Evolutionary conservation across 1,284 basidiomycete genomes (phyloP).

Genomic region (Xanthoconium separans): DNA sequence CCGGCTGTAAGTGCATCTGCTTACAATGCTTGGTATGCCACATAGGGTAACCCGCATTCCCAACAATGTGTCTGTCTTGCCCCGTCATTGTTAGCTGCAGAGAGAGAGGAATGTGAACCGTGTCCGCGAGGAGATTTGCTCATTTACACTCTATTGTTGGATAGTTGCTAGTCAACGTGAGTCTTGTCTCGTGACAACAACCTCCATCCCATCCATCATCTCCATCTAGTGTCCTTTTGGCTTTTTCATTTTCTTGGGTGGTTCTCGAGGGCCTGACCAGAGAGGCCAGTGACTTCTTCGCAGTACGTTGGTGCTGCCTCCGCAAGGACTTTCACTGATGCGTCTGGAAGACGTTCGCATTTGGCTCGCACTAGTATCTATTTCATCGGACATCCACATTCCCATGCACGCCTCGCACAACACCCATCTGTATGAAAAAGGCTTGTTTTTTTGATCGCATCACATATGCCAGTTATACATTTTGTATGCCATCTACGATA

Average conservation of each 20-base stretch:
- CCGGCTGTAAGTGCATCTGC: conserved; percentile 29
- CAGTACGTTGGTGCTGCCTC: conserved; percentile 3
- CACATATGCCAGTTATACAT: conserved; percentile 5
- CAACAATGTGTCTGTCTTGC: conserved; percentile 9
- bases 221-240: conserved; percentile 21
- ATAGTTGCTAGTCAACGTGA: conserved; percentile 26
- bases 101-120: conserved; percentile 7
- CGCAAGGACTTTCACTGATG: conserved; percentile 6
- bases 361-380: conserved; percentile 23
- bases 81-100: conserved; percentile 21
- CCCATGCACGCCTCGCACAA: conserved; percentile 24
- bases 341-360: not conserved
- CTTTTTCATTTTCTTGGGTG: conserved; percentile 21
- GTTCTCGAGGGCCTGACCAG: conserved; percentile 25
- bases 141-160: conserved; percentile 22
- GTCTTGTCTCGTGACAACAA: not conserved
- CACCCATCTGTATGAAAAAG: conserved; percentile 19
- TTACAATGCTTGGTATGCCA: conserved; percentile 15
- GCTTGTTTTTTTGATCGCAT: conserved; percentile 16
- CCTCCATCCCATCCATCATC: not conserved
- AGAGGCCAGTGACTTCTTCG: conserved; percentile 14
- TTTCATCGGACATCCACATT: conserved; percentile 20
- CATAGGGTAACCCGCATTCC: conserved; percentile 6
- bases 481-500: conserved; percentile 22
- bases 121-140: conserved; percentile 6